Conservation (phyloP, 2,329 filamentous ascomycete genomes). For the Ophiostoma tasmaniense region DNA sequence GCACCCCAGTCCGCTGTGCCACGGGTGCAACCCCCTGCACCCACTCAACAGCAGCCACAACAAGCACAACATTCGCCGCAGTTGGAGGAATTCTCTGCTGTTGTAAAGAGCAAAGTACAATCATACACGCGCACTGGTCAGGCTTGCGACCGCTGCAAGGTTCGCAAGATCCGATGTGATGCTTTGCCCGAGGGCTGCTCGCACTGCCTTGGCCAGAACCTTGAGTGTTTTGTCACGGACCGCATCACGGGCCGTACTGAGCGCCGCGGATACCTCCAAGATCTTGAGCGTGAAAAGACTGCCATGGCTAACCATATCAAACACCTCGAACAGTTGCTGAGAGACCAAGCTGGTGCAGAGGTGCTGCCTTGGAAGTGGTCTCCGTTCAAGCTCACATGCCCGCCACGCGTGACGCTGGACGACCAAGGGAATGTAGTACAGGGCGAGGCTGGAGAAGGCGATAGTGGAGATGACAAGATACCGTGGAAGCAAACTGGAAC, state of each 20-base stretch:
- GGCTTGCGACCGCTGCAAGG: conserved; percentile 84
- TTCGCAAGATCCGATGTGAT: conserved; percentile 84
- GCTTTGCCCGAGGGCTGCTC: conserved; percentile 72
- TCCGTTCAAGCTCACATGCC: conserved; percentile 25
- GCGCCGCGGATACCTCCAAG: conserved; percentile 67
- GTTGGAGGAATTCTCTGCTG: conserved; percentile 43
- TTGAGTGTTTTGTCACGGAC: conserved; percentile 77
- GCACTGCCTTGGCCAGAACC: conserved; percentile 66
- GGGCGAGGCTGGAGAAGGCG: background rate
- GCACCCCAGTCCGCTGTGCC: background rate
- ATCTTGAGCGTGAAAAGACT: conserved; percentile 64
- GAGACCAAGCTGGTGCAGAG: conserved; percentile 49
- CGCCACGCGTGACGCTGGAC: conserved; percentile 25
- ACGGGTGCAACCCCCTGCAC: background rate
- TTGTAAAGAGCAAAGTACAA: conserved; percentile 48
- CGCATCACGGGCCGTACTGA: conserved; percentile 76
- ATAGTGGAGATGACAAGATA: background rate
- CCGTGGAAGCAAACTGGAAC: background rate
- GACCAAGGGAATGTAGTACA: conserved; percentile 22
- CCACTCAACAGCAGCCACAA: conserved; percentile 24
- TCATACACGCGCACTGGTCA: conserved; percentile 63
- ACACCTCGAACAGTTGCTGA: conserved; percentile 59
- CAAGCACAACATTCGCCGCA: conserved; percentile 15
- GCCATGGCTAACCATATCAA: conserved; percentile 58
- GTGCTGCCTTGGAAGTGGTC: conserved; percentile 43